Evolutionary conservation across 257 asterid species (phyloP), one percentile per base, ranked within the genome.

Genomic region (Salvia splendens): DNA sequence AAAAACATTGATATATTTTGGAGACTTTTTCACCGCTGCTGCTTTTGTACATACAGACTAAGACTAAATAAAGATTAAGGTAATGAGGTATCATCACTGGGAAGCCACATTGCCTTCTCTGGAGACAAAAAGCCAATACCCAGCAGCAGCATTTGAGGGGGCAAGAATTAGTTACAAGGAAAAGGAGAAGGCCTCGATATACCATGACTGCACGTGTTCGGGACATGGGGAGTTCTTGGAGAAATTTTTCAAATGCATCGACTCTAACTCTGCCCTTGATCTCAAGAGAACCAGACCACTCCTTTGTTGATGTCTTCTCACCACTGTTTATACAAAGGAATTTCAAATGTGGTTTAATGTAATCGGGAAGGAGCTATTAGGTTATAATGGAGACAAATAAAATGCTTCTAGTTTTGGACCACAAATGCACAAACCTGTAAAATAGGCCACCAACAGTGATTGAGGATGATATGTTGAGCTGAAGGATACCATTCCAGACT

Each of bases 171-270:
- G 80, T 67, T 73, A 77, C 80, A 72, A 75, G 62, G 66, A 81
- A 64, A 80, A 77, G 81, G 81, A 73, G 73, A 66, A 68, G 81
- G 85, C 82, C 92, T 86, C 79, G 75, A 83, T 75, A 82, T 94
- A 94, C 99, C 99, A 94, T 94, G 88, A 94, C 96, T 76, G 98
- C 96, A 72, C 99, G 99, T 30, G 96, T 84, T 65, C 99, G 94
- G 47, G 99, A 94, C 87, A 75, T 84, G 0, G 95, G 99, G 74
- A 94, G 98, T 64, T 91, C 96, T 77, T 80, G 89, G 48, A 94
- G 75, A 72, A 94, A 94, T 73, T 91, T 94, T 62, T 87, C 97
- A 75, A 94, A 94, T 1, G 99, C 95, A 43, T 86, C 99, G 30
- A 89, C 87, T 65, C 92, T 78, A 67, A 94, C 99, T 81, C 96